Evolutionary conservation across 164 flowering plant genomes (phyloP).

Genomic region (Houttuynia cordata): DNA sequence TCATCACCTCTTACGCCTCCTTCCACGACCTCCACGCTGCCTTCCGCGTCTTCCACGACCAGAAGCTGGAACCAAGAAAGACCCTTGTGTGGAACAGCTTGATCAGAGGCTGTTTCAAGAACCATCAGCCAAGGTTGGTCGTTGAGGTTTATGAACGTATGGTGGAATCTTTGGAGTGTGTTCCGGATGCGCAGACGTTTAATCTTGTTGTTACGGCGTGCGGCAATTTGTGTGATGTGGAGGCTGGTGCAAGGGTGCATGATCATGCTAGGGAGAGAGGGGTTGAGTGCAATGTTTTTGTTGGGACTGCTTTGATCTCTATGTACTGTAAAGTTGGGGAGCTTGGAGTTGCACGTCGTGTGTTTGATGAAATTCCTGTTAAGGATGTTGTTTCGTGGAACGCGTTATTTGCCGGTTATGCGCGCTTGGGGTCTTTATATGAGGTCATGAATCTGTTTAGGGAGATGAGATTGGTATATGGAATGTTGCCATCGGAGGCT

Average conservation of each 20-base stretch:
- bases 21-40: slow-evolving; percentile 4
- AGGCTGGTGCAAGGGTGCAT: not conserved
- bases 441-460: slow-evolving; percentile 1
- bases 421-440: slow-evolving; percentile 1
- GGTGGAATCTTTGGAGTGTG: not conserved
- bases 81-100: slow-evolving; percentile 13
- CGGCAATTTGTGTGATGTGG: slow-evolving; percentile 7
- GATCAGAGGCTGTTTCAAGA: slow-evolving; percentile 7
- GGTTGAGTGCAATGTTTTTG: slow-evolving; percentile 7
- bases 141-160: slow-evolving; percentile 7
- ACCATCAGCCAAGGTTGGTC: slow-evolving; percentile 1
- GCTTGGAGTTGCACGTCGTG: slow-evolving; percentile 2
- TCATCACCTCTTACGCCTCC: slow-evolving; percentile 5
- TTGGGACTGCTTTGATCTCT: slow-evolving; percentile 7
- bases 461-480: slow-evolving; percentile 1
- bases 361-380: slow-evolving; percentile 8
- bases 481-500: slow-evolving; percentile 5
- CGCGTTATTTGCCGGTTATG: slow-evolving; percentile 7
- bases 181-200: slow-evolving; percentile 9
- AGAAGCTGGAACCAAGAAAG: not conserved
- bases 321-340: slow-evolving; percentile 11
- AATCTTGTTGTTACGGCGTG: slow-evolving; percentile 9
- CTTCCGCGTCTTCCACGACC: slow-evolving; percentile 1
- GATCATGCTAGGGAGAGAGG: not conserved
- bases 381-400: slow-evolving; percentile 14